Evolutionary conservation across 257 asterid genomes (phyloP).

Genomic region (Leonotis leonurus): DNA sequence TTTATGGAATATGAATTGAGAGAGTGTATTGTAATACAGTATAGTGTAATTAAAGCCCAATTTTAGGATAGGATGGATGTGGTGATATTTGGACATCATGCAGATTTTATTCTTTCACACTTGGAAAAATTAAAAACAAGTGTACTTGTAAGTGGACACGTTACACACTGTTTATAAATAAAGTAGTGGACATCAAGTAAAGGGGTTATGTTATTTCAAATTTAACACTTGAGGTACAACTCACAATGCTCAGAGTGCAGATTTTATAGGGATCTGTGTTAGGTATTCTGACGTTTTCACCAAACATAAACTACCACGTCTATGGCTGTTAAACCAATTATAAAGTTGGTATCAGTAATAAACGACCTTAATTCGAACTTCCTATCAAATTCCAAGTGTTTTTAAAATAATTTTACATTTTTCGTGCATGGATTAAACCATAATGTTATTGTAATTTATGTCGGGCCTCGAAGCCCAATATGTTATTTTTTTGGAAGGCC

Average conservation of each 20-base stretch:
- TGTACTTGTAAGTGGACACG: not conserved
- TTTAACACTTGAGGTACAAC: slow-evolving; percentile 9
- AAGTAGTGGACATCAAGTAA: not conserved
- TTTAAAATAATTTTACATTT: too few relatives aligned
- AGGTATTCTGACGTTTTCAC: not conserved
- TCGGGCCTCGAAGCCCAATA: too few relatives aligned
- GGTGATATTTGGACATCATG: slow-evolving; percentile 1
- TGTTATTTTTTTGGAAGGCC: too few relatives aligned
- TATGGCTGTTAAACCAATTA: too few relatives aligned
- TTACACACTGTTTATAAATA: not conserved
- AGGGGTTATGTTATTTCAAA: not conserved
- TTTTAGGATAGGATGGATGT: not conserved
- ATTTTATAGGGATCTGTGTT: slow-evolving; percentile 17
- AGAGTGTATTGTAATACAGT: not conserved
- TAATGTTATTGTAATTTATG: too few relatives aligned
- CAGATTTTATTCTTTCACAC: slow-evolving; percentile 4
- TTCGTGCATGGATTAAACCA: too few relatives aligned
- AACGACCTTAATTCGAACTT: too few relatives aligned
- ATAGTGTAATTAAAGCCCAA: not conserved
- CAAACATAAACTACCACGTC: not conserved
- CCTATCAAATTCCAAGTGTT: too few relatives aligned
- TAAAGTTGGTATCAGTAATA: too few relatives aligned
- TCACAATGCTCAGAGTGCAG: slow-evolving; percentile 10
- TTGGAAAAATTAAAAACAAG: not conserved
- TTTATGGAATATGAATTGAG: too few relatives aligned